A percentile compares a stretch with the other conserved stretches of the same genome.
Conservation (phyloP, 73 alveolate species). For the Paramecium caudatum region DNA sequence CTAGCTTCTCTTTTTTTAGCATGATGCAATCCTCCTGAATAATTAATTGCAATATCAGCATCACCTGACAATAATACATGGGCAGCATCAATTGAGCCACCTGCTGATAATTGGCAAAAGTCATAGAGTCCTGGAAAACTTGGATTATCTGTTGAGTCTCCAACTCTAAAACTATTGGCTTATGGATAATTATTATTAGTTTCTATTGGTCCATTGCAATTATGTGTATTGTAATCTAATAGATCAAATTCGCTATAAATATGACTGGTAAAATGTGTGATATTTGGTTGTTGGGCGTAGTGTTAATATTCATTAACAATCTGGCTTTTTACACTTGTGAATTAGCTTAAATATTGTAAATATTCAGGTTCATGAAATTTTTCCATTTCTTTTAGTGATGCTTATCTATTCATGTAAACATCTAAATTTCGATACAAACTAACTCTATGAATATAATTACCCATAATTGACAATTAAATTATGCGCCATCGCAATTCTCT, state of each 20-base stretch:
- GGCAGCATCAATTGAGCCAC: conserved; percentile 94
- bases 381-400: conserved; percentile 82
- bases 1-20: conserved; percentile 98
- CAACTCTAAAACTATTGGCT: conserved; percentile 79
- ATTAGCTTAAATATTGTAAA: conserved; percentile 61
- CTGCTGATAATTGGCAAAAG: conserved; percentile 88
- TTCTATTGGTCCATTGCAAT: conserved; percentile 1
- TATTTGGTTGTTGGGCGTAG: conserved; percentile 37
- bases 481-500: conserved; percentile 97
- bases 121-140: conserved; percentile 85
- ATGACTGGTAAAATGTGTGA: conserved; percentile 23
- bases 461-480: conserved; percentile 92
- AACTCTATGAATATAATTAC: not conserved
- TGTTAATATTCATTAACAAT: conserved; percentile 43
- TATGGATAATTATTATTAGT: conserved; percentile 54
- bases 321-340: conserved; percentile 7
- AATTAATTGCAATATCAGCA: conserved; percentile 94
- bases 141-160: conserved; percentile 87
- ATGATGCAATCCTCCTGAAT: conserved; percentile 99
- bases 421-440: conserved; percentile 82
- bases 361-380: conserved; percentile 81
- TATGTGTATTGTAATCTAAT: not conserved
- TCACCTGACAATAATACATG: conserved; percentile 81
- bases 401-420: conserved; percentile 85
- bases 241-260: conserved; percentile 30